Evolutionary conservation across 2,329 filamentous ascomycete genomes (phyloP), one percentile per base, ranked within the genome.

Genomic region (Aureobasidium sp.): DNA sequence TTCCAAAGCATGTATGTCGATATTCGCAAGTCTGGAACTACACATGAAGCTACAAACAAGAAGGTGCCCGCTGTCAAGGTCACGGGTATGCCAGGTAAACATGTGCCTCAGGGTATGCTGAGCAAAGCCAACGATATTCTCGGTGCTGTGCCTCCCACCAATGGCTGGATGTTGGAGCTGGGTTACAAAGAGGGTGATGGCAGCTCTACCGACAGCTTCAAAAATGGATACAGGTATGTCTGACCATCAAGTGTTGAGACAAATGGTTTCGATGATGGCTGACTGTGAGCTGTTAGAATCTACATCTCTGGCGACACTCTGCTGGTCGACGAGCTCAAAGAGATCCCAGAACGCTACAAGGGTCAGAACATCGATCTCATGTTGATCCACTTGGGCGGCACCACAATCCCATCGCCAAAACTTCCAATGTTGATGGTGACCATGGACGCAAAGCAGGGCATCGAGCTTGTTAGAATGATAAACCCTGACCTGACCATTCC

Each of bases 251-350:
- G 4, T 2, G 10, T 6, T 14, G 6, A 37, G 34, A 37, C 14
- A 11, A 3, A 14, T 37, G 34, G 9, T 36, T 50, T 13, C 3
- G 2, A 13, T 1, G 5, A 25, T 34, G 6, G 4, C 47, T 50
- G 30, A 30, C 13, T 36, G 29, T 27, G 41, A n/a, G 3, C 39
- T 6, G 66, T 66, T 60, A 64, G 74, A 16, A 85, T 87, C 67
- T 88, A 88, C 71, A 87, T 88, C 63, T 84, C 84, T 0, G 85
- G 85, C 25, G 85, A 88, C 68, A 88, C 85, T 2, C 74, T 88
- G 8, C 75, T 86, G 67, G 78, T 85, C 27, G 79, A 84, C 65
- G 85, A 88, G 54, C 77, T 88, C 1, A 79, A 81, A 51, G 77
- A 83, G 63, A 87, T 89, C 42, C 81, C 82, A 0, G 69, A 81